A percentile compares a stretch with the other conserved stretches of the same genome.
phyloP scores from a whole-genome alignment of 2,329 filamentous ascomycete species.

The Ophiostoma tasmaniense region DNA sequence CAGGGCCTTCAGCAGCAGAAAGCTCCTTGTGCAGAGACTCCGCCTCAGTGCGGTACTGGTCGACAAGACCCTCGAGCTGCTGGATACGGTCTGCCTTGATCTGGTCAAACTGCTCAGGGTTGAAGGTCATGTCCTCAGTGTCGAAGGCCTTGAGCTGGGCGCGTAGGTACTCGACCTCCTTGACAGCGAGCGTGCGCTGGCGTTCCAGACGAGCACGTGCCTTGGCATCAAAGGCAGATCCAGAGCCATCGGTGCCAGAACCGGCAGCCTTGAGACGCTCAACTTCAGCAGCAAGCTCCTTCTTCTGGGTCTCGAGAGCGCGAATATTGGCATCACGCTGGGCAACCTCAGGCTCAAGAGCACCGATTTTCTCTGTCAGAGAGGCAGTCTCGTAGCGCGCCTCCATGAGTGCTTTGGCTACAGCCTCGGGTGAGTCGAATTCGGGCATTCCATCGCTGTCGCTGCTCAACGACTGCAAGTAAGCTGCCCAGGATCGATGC shows the following conservation, averaged over 20 bases:
- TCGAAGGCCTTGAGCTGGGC: conserved; percentile 87
- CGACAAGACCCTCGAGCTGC: conserved; percentile 77
- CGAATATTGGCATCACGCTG: conserved; percentile 71
- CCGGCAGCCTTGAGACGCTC: conserved; percentile 55
- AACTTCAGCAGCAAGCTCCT: conserved; percentile 55
- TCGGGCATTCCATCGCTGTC: conserved; percentile 57
- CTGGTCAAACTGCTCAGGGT: conserved; percentile 69
- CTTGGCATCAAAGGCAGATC: conserved; percentile 43
- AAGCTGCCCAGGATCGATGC: conserved; percentile 74
- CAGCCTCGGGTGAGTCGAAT: conserved; percentile 79
- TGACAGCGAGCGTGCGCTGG: conserved; percentile 74
- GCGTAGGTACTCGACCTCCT: conserved; percentile 89
- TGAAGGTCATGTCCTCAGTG: conserved; percentile 77
- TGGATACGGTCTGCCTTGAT: conserved; percentile 65
- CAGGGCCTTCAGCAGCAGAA: conserved; percentile 47
- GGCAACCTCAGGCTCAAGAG: conserved; percentile 65
- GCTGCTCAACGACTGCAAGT: conserved; percentile 61
- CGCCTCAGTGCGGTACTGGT: conserved; percentile 76
- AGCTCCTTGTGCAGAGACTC: conserved; percentile 66
- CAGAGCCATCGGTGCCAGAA: conserved; percentile 16
- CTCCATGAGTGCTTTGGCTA: conserved; percentile 75
- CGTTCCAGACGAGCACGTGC: conserved; percentile 69
- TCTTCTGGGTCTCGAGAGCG: conserved; percentile 61
- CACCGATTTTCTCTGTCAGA: conserved; percentile 72
- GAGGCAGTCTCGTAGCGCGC: conserved; percentile 72